A percentile compares a stretch with the other conserved stretches of the same genome.
phyloP scores from a whole-genome alignment of 192 early-diverging fungal genomes.

The Gorgonomyces haynaldii region DNA sequence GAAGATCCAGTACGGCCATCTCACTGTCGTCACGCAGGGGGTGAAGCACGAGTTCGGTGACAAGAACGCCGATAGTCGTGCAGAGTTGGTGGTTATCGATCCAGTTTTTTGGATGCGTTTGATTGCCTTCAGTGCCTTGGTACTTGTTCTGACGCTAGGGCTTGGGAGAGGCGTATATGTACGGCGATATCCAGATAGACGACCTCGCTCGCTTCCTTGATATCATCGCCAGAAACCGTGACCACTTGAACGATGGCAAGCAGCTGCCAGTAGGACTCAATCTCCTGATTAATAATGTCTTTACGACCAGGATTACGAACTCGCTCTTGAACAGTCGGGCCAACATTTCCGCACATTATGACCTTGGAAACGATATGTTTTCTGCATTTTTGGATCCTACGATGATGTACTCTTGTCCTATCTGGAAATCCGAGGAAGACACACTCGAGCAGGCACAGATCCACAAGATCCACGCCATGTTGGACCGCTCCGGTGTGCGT shows the following conservation, averaged over 20 bases:
- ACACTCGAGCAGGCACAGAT: conserved; percentile 48
- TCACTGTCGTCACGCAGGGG: too few relatives aligned
- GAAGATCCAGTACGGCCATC: too few relatives aligned
- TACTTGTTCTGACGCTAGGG: conserved; percentile 30
- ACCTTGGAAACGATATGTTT: conserved; percentile 68
- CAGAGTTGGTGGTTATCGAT: conserved; percentile 35
- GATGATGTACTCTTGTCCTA: conserved; percentile 66
- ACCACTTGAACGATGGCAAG: conserved; percentile 30
- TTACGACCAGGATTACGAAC: conserved; percentile 51
- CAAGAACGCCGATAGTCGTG: conserved; percentile 16
- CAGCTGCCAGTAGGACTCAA: conserved; percentile 38
- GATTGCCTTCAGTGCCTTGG: conserved; percentile 32
- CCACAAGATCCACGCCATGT: conserved; percentile 48
- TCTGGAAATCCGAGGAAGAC: conserved; percentile 28
- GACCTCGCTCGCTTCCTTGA: conserved; percentile 41
- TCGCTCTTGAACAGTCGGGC: conserved; percentile 42
- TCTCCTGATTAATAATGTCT: conserved; percentile 36
- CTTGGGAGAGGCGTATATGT: conserved; percentile 64
- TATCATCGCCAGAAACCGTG: conserved; percentile 48
- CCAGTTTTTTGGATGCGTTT: conserved; percentile 56
- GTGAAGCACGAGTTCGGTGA: conserved; percentile 28
- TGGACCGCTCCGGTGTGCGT: conserved; percentile 39
- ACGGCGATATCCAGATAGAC: conserved; percentile 44
- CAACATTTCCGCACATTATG: conserved; percentile 65
- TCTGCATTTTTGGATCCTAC: conserved; percentile 49